Base-by-base conservation (phyloP, 2,329 filamentous ascomycete species). In the Clonostachys chloroleuca region DNA sequence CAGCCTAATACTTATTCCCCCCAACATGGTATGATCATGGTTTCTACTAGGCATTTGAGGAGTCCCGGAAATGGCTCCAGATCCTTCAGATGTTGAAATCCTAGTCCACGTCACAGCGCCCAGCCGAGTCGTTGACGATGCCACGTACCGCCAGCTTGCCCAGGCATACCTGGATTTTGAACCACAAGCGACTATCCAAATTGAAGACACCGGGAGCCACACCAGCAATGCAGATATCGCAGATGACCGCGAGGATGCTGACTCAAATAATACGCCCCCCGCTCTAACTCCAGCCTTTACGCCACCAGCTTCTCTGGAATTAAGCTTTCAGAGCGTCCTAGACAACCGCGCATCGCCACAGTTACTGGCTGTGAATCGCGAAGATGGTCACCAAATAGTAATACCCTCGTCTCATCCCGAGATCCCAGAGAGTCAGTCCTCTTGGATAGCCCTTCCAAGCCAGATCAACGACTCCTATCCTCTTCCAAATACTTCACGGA, bases 41-140 rank as follows among this genome's bases (percentile, higher is more conserved):
- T 30, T 30, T 30, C 24, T 30, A 30, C 24, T 10, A 10, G 24
- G 24, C 24, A 10, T 10, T 10, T 10, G 24, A 30, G 24, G 24
- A 30, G 24, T 30, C 24, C 24, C 24, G 24, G 24, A 30, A 30
- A 30, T 30, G 24, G 24, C 24, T 30, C 24, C 24, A 30, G 24
- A 30, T 30, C 24, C 24, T 30, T 9, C 2, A 30, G 62, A 73
- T 49, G 65, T 71, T 45, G 78, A 83, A 61, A 77, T 82, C 41
- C 66, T 83, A 41, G 70, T 81, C 44, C 79, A 83, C 57, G 70
- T 79, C 47, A 61, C 73, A 12, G 79, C 78, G 33, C 74, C 77
- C 7, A 73, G 74, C 54, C 69, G 60, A 37, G 63, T 67, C 18
- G 54, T 57, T 12, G 74, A 81, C 52, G 78, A 83, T 60, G 60